These are phyloP conservation scores for Fusarium chuoi DNA, from an alignment of 2,329 filamentous ascomycete species.

Conservation along the genomic window DNA sequence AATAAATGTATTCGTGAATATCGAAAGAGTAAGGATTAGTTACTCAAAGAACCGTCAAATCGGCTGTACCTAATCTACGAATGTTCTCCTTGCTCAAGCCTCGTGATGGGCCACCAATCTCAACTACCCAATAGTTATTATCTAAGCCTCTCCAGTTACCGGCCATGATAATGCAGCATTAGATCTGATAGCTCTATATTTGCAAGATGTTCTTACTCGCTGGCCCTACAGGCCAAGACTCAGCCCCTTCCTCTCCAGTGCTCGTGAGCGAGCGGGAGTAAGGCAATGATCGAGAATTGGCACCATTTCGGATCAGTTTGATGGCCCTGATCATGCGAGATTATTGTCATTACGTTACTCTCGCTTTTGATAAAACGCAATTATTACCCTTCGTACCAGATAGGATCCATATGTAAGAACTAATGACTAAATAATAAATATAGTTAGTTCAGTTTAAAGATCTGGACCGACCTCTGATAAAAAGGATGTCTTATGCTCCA, in stretches of 20 bases:
- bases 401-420: neutral
- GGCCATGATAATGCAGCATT: neutral
- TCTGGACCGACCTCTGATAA: neutral
- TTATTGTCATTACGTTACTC: neutral
- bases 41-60: neutral
- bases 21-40: neutral
- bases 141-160: neutral
- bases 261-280: neutral
- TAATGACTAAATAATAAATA: neutral
- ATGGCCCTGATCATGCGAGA: neutral
- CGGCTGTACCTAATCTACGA: neutral
- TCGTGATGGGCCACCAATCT: neutral
- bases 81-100: neutral
- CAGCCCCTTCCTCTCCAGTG: neutral
- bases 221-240: neutral
- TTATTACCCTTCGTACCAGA: too few relatives aligned
- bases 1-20: constrained; percentile 16
- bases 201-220: neutral
- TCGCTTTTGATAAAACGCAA: neutral
- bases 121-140: too few relatives aligned
- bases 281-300: neutral
- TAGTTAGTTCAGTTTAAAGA: neutral
- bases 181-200: neutral
- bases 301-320: neutral
- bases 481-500: neutral